Conservation (phyloP, 805 yeast species). For the Candida namnaoensis region DNA sequence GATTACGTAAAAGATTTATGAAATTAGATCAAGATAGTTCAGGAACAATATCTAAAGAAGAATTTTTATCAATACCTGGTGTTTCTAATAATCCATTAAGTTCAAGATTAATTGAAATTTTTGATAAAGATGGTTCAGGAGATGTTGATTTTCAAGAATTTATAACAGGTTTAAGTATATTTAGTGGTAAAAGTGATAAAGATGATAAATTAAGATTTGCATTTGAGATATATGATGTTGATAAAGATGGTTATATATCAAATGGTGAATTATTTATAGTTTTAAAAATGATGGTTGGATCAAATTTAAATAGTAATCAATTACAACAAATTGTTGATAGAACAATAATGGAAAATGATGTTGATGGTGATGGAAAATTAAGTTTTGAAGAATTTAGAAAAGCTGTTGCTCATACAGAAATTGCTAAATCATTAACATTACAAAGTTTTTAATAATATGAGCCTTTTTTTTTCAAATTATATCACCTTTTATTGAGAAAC, state of each 20-base stretch:
- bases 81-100: constrained; percentile 88
- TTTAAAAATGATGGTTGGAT: constrained; percentile 95
- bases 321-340: constrained; percentile 96
- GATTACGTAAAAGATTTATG: constrained; percentile 89
- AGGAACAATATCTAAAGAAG: constrained; percentile 86
- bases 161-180: constrained; percentile 77
- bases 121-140: constrained; percentile 89
- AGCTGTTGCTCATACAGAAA: constrained; percentile 47
- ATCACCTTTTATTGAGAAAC: no score
- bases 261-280: constrained; percentile 93
- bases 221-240: constrained; percentile 91
- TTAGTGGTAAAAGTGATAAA: constrained; percentile 73
- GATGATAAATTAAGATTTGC: constrained; percentile 84
- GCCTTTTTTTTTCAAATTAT: no score
- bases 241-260: constrained; percentile 88
- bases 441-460: constrained; percentile 25
- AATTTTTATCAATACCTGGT: constrained; percentile 89
- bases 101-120: constrained; percentile 81
- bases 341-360: constrained; percentile 88
- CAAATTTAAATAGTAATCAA: constrained; percentile 75
- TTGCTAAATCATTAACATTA: constrained; percentile 52
- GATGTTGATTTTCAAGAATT: constrained; percentile 94
- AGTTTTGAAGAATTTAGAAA: constrained; percentile 80
- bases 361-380: constrained; percentile 78
- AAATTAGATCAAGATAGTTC: constrained; percentile 88